Conservation (phyloP, 768 basidiomycete species). For the Russula olivacea region DNA sequence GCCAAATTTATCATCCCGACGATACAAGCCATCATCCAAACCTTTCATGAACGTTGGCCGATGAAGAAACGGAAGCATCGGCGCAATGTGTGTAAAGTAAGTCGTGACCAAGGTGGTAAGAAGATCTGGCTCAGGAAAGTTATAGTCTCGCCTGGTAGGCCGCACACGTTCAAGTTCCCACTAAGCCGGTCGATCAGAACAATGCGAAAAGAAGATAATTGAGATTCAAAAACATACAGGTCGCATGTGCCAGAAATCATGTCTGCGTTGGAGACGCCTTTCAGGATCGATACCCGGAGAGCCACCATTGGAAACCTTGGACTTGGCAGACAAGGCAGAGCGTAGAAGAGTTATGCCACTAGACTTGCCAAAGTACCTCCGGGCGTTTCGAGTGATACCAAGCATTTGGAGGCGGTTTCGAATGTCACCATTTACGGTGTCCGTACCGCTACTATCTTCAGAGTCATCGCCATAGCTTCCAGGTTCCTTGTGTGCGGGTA, state of each 20-base stretch:
- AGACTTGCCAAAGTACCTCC: constrained; percentile 25
- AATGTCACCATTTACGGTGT: neutral
- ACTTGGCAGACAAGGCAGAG: constrained; percentile 14
- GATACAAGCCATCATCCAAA: constrained; percentile 14
- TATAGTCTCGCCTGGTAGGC: neutral
- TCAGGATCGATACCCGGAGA: neutral
- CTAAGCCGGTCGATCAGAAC: constrained; percentile 4
- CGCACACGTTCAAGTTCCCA: constrained; percentile 20
- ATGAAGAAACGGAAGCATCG: constrained; percentile 21
- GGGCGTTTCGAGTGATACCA: constrained; percentile 2
- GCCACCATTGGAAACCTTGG: neutral
- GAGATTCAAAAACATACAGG: constrained; percentile 6
- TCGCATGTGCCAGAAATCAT: constrained; percentile 18
- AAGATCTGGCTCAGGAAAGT: constrained; percentile 23
- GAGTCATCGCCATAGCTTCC: constrained; percentile 2
- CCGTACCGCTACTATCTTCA: constrained; percentile 1
- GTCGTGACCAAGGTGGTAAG: constrained; percentile 12
- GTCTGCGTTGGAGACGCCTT: neutral
- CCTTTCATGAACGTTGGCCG: constrained; percentile 19
- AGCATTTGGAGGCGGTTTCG: neutral
- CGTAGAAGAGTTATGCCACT: constrained; percentile 19
- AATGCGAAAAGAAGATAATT: neutral
- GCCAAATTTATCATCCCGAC: constrained; percentile 16
- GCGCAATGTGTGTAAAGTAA: constrained; percentile 14
- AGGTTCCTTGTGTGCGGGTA: neutral